Percentiles rank a stretch among this genome's conserved stretches.
phyloP scores from a whole-genome alignment of 179 eudicot species.

The Silene noctiflora region DNA sequence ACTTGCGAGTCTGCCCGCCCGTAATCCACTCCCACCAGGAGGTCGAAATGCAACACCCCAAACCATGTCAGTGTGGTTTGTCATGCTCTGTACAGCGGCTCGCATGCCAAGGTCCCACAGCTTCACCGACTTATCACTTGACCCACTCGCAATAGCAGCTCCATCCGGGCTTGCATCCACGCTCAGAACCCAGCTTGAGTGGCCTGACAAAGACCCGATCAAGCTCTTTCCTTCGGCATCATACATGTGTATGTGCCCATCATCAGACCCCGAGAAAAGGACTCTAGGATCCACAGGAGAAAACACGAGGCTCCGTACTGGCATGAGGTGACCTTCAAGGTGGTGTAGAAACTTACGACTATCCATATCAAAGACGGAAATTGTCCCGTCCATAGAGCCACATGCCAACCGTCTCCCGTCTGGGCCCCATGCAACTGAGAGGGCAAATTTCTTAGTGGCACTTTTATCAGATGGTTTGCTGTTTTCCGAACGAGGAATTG shows the following conservation, averaged over 20 bases:
- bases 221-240: constrained; percentile 84
- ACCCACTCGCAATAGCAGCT: constrained; percentile 75
- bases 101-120: constrained; percentile 92
- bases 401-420: constrained; percentile 79
- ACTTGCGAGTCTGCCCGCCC: constrained; percentile 71
- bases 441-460: constrained; percentile 75
- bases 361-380: constrained; percentile 71
- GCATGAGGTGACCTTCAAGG: constrained; percentile 91
- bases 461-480: constrained; percentile 61
- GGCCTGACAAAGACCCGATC: constrained; percentile 80
- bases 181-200: constrained; percentile 87
- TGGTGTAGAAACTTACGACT: constrained; percentile 74
- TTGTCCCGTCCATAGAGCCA: constrained; percentile 93
- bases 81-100: constrained; percentile 76
- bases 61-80: constrained; percentile 78
- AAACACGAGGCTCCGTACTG: constrained; percentile 72
- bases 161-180: constrained; percentile 88
- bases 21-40: constrained; percentile 47
- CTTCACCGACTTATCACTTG: constrained; percentile 79
- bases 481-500: constrained; percentile 74
- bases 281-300: constrained; percentile 63
- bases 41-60: constrained; percentile 94
- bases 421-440: constrained; percentile 88
- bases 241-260: constrained; percentile 72
- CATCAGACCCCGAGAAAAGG: constrained; percentile 86